Evolutionary conservation across 768 basidiomycete species (phyloP).

Genomic region (Clathrus columnatus): DNA sequence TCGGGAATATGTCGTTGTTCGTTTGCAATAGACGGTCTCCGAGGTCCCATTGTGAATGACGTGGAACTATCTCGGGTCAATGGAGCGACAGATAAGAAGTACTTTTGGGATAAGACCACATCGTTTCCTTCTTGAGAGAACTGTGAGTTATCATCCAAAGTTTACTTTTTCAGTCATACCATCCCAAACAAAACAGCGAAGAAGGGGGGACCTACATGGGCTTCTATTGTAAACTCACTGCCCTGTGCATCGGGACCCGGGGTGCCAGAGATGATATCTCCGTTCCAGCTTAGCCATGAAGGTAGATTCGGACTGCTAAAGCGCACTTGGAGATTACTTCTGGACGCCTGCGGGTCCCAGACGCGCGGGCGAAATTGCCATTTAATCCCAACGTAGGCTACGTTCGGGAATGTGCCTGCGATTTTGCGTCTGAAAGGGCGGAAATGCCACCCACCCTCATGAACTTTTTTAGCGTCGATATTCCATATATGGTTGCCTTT

Average conservation of each 20-base stretch:
- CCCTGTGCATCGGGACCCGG: slow-evolving; percentile 70
- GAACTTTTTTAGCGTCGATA: slow-evolving; percentile 78
- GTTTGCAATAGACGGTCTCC: slow-evolving; percentile 40
- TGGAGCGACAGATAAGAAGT: slow-evolving; percentile 67
- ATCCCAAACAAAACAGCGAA: neutral
- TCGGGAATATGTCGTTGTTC: slow-evolving; percentile 38
- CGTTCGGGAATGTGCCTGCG: slow-evolving; percentile 70
- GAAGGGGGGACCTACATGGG: slow-evolving; percentile 44
- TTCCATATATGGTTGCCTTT: slow-evolving; percentile 99
- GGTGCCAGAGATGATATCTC: slow-evolving; percentile 71
- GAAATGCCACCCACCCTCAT: slow-evolving; percentile 69
- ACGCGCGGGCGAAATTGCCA: slow-evolving; percentile 92
- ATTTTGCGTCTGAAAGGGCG: slow-evolving; percentile 83
- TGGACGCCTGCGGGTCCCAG: slow-evolving; percentile 93
- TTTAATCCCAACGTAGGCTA: slow-evolving; percentile 71
- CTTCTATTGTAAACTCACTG: slow-evolving; percentile 66
- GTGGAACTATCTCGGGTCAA: slow-evolving; percentile 39
- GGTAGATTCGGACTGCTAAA: slow-evolving; percentile 80
- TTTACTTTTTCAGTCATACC: neutral
- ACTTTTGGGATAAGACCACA: slow-evolving; percentile 54
- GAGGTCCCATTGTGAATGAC: slow-evolving; percentile 20
- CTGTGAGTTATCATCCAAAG: slow-evolving; percentile 27
- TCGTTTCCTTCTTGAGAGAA: slow-evolving; percentile 70
- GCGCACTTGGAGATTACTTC: slow-evolving; percentile 66
- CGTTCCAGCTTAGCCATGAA: slow-evolving; percentile 82